Evolutionary conservation across 176 grass and related monocot genomes (phyloP), one percentile per base, ranked within the genome.

Genomic region (Elymus sibiricus): DNA sequence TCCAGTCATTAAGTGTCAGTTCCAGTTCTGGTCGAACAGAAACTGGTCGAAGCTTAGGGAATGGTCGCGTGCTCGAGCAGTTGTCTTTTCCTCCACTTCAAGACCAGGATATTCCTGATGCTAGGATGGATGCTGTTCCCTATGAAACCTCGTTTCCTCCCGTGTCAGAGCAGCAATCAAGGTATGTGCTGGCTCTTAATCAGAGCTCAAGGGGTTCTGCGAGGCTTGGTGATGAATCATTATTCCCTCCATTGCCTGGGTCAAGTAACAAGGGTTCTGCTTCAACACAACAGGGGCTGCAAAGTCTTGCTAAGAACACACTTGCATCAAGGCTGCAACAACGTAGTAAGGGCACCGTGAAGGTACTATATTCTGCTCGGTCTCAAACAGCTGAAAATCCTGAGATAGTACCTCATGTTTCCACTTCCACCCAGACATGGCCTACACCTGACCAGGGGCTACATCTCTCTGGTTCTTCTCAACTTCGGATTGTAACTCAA

Each of bases 181-280:
- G 97, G 27, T 96, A 96, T 90, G 94, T 87, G 13, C 90, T 89
- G 8, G 88, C 90, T 79, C 87, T 99, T 77, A 94, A 78, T 84
- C 94, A 94, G 80, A 93, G 81, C 49, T 89, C 91, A 63, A 89
- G 91, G 83, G 51, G 81, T 42, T 40, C 86, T 67, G 87, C 79
- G 3, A 90, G 82, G 38, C 88, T 99, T 64, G 89, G 79, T 27
- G 94, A 94, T 49, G 93, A 95, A 46, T 96, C 92, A 64, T 70
- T 91, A 61, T 95, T 99, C 75, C 97, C 97, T 88, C 97, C 97
- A 91, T 80, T 99, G 76, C 94, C 94, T 77, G 94, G 92, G 49
- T 79, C 78, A 81, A 88, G 77, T 92, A 95, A 70, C 77, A 92
- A 79, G 68, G 86, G 42, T 63, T 26, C 70, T 81, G 69, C 77